phyloP scores from a whole-genome alignment of 108 stramenopile species.

The Nitzschia sp. region DNA sequence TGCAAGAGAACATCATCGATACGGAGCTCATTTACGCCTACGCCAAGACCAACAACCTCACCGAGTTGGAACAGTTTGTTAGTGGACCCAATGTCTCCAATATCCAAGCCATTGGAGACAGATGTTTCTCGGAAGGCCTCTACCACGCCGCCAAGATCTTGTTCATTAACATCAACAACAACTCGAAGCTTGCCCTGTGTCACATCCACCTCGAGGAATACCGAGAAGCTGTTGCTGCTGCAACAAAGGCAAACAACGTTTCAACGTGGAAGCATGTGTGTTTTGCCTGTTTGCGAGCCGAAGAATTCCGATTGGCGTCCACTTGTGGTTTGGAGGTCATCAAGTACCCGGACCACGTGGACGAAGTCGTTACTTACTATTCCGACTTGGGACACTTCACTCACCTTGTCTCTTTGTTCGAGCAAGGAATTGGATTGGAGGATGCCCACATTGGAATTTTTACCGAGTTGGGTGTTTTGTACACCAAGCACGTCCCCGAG shows the following conservation, averaged over 20 bases:
- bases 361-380: slow-evolving; percentile 98
- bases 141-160: slow-evolving; percentile 97
- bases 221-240: slow-evolving; percentile 99
- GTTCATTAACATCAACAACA: slow-evolving; percentile 99
- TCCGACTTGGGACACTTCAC: slow-evolving; percentile 95
- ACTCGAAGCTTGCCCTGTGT: slow-evolving; percentile 99
- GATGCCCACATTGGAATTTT: slow-evolving; percentile 99
- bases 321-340: slow-evolving; percentile 98
- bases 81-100: slow-evolving; percentile 98
- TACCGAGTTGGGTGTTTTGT: slow-evolving; percentile 99
- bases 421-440: slow-evolving; percentile 98
- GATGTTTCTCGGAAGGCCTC: slow-evolving; percentile 95
- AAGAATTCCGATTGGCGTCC: slow-evolving; percentile 97
- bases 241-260: slow-evolving; percentile 97
- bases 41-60: slow-evolving; percentile 95
- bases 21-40: slow-evolving; percentile 98
- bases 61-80: slow-evolving; percentile 97
- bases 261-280: slow-evolving; percentile 99
- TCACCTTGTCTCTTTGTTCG: slow-evolving; percentile 97
- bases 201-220: slow-evolving; percentile 97
- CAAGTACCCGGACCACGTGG: slow-evolving; percentile 98
- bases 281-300: slow-evolving; percentile 93
- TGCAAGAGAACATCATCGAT: slow-evolving; percentile 98
- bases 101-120: slow-evolving; percentile 95
- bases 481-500: slow-evolving; percentile 97